Percentiles rank a stretch among this genome's conserved stretches.
These are phyloP conservation scores for Umbellularia californica DNA, from an alignment of 164 flowering plant genomes.

Conservation along the genomic window DNA sequence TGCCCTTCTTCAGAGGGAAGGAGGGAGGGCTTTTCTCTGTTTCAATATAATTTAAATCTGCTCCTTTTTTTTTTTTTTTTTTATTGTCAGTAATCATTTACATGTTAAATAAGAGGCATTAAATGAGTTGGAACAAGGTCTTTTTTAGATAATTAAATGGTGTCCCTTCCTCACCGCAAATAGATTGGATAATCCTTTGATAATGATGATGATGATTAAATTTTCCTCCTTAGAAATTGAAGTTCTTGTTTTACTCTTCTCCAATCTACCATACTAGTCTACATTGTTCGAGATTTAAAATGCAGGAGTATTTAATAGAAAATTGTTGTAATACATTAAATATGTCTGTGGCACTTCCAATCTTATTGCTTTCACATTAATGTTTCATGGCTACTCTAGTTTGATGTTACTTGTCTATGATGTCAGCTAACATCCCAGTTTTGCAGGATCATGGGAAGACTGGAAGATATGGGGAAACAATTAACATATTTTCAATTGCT, in stretches of 20 bases:
- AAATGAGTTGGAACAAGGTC: background rate
- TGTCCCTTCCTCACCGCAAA: background rate
- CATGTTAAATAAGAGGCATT: background rate
- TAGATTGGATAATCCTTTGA: too few relatives aligned
- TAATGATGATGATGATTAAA: too few relatives aligned
- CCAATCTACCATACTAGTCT: background rate
- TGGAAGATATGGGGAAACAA: conserved; percentile 67
- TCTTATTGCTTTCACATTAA: background rate
- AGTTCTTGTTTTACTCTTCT: background rate
- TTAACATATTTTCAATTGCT: conserved; percentile 97
- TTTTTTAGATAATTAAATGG: background rate
- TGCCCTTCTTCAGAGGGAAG: too few relatives aligned
- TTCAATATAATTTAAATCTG: too few relatives aligned
- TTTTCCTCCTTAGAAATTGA: too few relatives aligned
- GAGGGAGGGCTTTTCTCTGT: too few relatives aligned
- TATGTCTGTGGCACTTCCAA: background rate
- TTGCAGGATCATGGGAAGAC: conserved; percentile 43
- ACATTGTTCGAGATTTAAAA: background rate
- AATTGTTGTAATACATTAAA: background rate
- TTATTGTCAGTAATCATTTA: background rate
- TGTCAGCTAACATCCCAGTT: conserved; percentile 10
- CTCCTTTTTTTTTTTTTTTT: too few relatives aligned
- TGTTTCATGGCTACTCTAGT: background rate
- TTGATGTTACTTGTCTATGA: background rate
- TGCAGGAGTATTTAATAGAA: background rate